Evolutionary conservation across 1,284 basidiomycete genomes (phyloP).

Genomic region (Puccinia novopanici): DNA sequence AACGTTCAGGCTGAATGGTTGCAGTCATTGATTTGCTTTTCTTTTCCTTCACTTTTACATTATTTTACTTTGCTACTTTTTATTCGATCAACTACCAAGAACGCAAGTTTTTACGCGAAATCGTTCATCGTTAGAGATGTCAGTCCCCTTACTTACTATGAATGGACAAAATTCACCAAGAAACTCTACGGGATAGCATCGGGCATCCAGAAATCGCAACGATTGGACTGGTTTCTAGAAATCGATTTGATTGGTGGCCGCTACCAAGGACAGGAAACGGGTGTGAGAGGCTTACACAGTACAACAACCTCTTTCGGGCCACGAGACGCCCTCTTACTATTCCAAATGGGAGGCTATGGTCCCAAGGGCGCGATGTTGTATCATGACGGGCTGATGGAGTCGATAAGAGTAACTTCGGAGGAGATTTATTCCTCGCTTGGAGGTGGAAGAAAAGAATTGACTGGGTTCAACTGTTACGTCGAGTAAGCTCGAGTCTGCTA

Average conservation of each 20-base stretch:
- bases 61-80: too few species aligned
- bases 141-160: neutral
- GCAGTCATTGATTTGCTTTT: neutral
- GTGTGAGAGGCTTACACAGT: constrained; percentile 10
- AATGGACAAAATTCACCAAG: constrained; percentile 23
- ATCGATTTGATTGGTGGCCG: constrained; percentile 29
- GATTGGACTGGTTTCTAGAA: constrained; percentile 17
- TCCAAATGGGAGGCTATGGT: constrained; percentile 39
- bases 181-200: neutral
- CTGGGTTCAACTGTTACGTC: constrained; percentile 29
- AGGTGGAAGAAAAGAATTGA: constrained; percentile 31
- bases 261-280: constrained; percentile 28
- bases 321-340: constrained; percentile 22
- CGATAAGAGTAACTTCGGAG: neutral
- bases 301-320: constrained; percentile 26
- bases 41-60: too few species aligned
- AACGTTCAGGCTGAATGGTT: neutral
- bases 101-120: constrained; percentile 38
- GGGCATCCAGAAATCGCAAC: neutral
- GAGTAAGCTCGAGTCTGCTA: constrained; percentile 6
- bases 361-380: constrained; percentile 3
- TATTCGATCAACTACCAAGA: neutral
- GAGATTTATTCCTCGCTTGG: constrained; percentile 21
- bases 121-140: constrained; percentile 26
- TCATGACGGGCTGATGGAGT: neutral